These are phyloP conservation scores for Zygnema circumcarinatum DNA, from an alignment of 139 green algal species.

Conservation along the genomic window DNA sequence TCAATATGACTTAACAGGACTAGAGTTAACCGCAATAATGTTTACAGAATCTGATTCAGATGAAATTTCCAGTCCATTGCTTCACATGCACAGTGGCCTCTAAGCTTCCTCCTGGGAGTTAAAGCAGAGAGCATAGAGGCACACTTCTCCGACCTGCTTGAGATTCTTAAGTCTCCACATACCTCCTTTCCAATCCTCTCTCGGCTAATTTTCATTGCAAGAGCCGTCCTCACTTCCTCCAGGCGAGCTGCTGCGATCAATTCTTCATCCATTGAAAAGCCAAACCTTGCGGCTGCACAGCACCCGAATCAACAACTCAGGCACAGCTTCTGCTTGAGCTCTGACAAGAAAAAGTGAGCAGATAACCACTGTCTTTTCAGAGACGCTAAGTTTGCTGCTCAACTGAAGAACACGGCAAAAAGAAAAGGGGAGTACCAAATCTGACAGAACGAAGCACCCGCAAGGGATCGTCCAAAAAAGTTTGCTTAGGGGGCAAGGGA, in stretches of 20 bases:
- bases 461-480: constrained; percentile 94
- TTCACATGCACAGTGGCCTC: too few species aligned
- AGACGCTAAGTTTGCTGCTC: too few species aligned
- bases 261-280: constrained; percentile 42
- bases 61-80: too few species aligned
- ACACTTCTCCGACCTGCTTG: too few species aligned
- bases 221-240: constrained; percentile 21
- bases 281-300: constrained; percentile 29
- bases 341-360: too few species aligned
- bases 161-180: too few species aligned
- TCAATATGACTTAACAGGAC: neutral
- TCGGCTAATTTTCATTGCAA: constrained; percentile 34
- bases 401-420: too few species aligned
- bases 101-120: too few species aligned
- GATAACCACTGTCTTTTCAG: too few species aligned
- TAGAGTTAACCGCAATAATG: neutral
- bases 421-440: constrained; percentile 40
- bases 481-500: constrained; percentile 83
- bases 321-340: too few species aligned
- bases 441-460: constrained; percentile 81
- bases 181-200: constrained; percentile 44
- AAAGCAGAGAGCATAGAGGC: too few species aligned
- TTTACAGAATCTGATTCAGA: neutral
- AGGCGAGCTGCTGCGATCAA: constrained; percentile 1
- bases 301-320: neutral